Conservation (phyloP, 2,329 filamentous ascomycete genomes). For the Exophiala mesophila region DNA sequence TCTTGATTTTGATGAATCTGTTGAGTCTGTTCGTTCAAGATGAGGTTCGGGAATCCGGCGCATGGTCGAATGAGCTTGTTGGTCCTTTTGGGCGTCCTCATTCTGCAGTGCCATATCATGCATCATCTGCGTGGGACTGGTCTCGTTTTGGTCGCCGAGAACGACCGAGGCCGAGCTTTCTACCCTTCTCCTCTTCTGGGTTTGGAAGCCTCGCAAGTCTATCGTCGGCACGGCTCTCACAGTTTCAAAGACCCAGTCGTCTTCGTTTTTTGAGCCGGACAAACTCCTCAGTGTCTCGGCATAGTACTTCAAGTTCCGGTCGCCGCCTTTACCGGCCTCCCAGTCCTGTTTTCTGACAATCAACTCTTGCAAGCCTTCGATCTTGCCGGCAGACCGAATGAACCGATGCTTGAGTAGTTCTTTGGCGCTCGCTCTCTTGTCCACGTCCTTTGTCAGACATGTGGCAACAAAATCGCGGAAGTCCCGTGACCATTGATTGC, state of each 20-base stretch:
- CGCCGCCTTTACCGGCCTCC: slow-evolving; percentile 67
- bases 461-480: slow-evolving; percentile 92
- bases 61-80: slow-evolving; percentile 24
- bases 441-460: slow-evolving; percentile 88
- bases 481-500: slow-evolving; percentile 72
- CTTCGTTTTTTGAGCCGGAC: slow-evolving; percentile 61
- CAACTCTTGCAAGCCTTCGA: slow-evolving; percentile 81
- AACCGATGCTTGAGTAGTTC: slow-evolving; percentile 86
- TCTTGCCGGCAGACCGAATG: slow-evolving; percentile 78
- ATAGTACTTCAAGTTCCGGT: slow-evolving; percentile 75
- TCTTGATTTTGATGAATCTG: slow-evolving; percentile 38
- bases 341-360: slow-evolving; percentile 75
- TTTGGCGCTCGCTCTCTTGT: slow-evolving; percentile 75
- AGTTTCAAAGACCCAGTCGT: slow-evolving; percentile 95
- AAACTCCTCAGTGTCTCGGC: slow-evolving; percentile 82
- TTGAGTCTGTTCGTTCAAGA: slow-evolving; percentile 9
- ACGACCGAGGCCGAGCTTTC: slow-evolving; percentile 37
- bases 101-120: slow-evolving; percentile 36
- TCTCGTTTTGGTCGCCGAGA: slow-evolving; percentile 33
- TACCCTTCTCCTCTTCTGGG: slow-evolving; percentile 43
- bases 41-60: slow-evolving; percentile 15
- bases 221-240: slow-evolving; percentile 66
- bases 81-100: slow-evolving; percentile 7
- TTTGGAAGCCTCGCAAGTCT: slow-evolving; percentile 50
- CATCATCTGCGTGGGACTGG: slow-evolving; percentile 34